Conservation (phyloP, 2,329 filamentous ascomycete species). For the Botryotinia convoluta region DNA sequence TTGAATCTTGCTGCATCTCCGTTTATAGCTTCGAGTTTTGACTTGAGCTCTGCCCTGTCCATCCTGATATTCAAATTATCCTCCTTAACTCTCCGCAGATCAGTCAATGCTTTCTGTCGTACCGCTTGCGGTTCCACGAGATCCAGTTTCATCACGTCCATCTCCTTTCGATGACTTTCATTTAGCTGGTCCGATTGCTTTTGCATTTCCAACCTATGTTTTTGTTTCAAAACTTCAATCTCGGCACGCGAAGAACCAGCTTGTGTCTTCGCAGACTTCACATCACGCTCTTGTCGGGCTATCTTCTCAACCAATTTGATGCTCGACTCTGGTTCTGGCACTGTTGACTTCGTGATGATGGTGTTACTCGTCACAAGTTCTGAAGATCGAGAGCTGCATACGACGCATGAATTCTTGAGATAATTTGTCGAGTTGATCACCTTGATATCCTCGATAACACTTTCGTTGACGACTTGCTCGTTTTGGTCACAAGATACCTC, state of each 20-base stretch:
- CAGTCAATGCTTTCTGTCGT: not conserved
- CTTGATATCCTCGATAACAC: not conserved
- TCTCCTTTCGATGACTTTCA: not conserved
- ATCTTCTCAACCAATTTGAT: not conserved
- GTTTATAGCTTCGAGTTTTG: not conserved
- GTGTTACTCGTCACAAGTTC: not conserved
- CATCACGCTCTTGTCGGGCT: not conserved
- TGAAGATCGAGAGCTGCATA: not conserved
- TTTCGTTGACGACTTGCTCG: not conserved
- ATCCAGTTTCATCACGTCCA: not conserved
- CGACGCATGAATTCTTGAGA: not conserved
- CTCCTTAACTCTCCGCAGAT: not conserved
- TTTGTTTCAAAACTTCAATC: not conserved
- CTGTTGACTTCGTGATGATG: not conserved
- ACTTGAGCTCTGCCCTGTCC: not conserved
- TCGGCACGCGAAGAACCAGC: not conserved
- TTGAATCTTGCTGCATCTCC: not conserved
- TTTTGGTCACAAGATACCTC: fast-evolving
- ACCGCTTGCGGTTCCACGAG: not conserved
- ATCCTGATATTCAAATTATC: not conserved
- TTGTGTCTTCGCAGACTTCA: not conserved
- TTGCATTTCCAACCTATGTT: not conserved
- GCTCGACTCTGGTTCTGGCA: not conserved
- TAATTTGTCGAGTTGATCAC: fast-evolving
- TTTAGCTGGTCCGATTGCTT: not conserved